Evolutionary conservation across 2,329 filamentous ascomycete species (phyloP).

Genomic region (Xylaria sp.): DNA sequence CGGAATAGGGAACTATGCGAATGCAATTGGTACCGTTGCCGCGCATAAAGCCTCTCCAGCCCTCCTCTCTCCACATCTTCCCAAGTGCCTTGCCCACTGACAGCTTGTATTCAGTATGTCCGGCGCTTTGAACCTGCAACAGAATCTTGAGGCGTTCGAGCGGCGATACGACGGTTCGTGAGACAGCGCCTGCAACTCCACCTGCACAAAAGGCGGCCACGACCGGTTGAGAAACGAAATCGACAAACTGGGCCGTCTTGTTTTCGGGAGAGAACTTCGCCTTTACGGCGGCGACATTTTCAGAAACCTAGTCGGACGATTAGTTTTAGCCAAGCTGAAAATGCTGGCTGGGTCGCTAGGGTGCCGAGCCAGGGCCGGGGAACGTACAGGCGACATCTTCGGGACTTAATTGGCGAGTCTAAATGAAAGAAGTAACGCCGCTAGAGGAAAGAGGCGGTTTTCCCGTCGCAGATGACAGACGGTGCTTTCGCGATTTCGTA

Average conservation of each 20-base stretch:
- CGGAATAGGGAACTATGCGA: constrained; percentile 96
- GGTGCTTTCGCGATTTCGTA: constrained; percentile 13
- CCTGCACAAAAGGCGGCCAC: constrained; percentile 93
- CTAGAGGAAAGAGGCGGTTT: constrained; percentile 25
- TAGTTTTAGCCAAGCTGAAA: constrained; percentile 25
- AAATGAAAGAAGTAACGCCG: constrained; percentile 29
- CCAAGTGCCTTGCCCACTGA: constrained; percentile 87
- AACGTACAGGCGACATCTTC: constrained; percentile 55
- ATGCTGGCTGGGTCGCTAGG: neutral
- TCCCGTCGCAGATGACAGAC: constrained; percentile 33
- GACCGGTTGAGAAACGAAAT: constrained; percentile 80
- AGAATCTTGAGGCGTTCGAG: constrained; percentile 96
- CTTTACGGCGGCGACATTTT: constrained; percentile 46
- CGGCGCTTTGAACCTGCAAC: constrained; percentile 94
- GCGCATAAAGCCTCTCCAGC: constrained; percentile 96
- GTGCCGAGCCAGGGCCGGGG: constrained; percentile 23
- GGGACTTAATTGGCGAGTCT: constrained; percentile 34
- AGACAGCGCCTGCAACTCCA: constrained; percentile 95
- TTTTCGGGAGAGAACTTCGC: constrained; percentile 47
- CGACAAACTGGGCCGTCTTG: constrained; percentile 53
- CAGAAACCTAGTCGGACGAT: constrained; percentile 41
- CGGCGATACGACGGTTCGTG: constrained; percentile 94
- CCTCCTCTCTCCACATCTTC: constrained; percentile 98
- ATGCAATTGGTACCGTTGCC: constrained; percentile 99
- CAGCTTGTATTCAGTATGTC: constrained; percentile 91